Evolutionary conservation across 2,329 filamentous ascomycete species (phyloP).

Genomic region (Colletotrichum simmondsii): DNA sequence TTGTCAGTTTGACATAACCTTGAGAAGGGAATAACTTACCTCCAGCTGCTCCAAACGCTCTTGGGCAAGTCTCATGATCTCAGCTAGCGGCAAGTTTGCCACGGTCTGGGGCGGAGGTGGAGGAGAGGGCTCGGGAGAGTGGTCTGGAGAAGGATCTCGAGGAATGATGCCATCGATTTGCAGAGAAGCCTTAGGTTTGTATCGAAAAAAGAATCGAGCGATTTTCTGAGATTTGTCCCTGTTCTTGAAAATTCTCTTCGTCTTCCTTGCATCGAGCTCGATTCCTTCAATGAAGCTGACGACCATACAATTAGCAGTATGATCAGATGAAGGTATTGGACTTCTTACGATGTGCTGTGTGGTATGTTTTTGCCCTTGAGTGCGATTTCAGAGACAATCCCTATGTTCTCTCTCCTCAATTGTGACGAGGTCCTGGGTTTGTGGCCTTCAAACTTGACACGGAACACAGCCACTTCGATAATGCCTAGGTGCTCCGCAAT

Average conservation of each 20-base stretch:
- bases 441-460: not conserved
- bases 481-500: not conserved
- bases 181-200: not conserved
- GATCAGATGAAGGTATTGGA: accelerated
- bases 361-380: constrained; percentile 1
- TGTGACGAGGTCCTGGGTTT: accelerated
- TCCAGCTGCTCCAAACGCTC: not conserved
- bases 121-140: not conserved
- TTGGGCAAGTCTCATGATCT: not conserved
- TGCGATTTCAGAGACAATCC: not conserved
- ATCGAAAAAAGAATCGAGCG: constrained; percentile 2
- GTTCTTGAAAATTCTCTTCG: accelerated
- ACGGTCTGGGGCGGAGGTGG: not conserved
- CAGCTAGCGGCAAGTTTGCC: not conserved
- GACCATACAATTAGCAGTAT: not conserved
- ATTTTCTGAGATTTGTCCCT: not conserved
- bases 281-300: not conserved
- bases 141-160: not conserved
- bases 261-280: too few relatives aligned
- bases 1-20: not conserved
- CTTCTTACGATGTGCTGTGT: not conserved
- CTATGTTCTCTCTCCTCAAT: too few relatives aligned
- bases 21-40: not conserved
- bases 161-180: constrained; percentile 2
- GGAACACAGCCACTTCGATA: not conserved